phyloP scores from a whole-genome alignment of 2,329 filamentous ascomycete genomes.

The Fusarium nanum region DNA sequence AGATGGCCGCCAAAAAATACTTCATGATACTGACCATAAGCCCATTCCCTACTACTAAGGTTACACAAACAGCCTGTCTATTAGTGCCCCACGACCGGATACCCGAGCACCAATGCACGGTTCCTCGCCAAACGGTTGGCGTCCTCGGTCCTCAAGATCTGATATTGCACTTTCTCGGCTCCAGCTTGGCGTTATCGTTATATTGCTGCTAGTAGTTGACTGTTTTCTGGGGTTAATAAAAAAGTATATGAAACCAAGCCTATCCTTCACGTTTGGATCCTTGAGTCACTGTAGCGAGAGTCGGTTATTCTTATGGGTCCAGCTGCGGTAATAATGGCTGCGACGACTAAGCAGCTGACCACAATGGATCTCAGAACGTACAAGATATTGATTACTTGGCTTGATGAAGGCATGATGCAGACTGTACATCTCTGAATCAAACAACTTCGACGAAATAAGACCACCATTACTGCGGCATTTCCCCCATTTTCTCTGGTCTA shows the following conservation, averaged over 20 bases:
- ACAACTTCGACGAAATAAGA: neutral
- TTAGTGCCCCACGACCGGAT: neutral
- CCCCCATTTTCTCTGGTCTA: neutral
- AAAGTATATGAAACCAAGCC: neutral
- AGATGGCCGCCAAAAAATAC: neutral
- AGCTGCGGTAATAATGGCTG: neutral
- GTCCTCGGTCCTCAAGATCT: neutral
- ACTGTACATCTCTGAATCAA: neutral
- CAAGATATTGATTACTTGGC: slow-evolving; percentile 7
- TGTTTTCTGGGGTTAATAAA: neutral
- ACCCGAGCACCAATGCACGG: neutral
- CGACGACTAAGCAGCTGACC: slow-evolving; percentile 17
- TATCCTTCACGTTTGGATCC: neutral
- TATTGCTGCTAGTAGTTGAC: neutral
- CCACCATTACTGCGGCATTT: slow-evolving; percentile 27
- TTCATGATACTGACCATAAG: neutral
- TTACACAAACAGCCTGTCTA: neutral
- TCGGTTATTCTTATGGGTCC: neutral
- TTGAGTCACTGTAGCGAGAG: neutral
- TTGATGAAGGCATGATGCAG: slow-evolving; percentile 3
- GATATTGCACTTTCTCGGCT: neutral
- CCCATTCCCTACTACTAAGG: neutral
- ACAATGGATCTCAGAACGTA: neutral
- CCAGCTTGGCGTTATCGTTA: neutral
- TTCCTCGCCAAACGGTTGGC: neutral